Conservation (phyloP, 1,139 yeast genomes). For the Scheffersomyces illinoinensis region DNA sequence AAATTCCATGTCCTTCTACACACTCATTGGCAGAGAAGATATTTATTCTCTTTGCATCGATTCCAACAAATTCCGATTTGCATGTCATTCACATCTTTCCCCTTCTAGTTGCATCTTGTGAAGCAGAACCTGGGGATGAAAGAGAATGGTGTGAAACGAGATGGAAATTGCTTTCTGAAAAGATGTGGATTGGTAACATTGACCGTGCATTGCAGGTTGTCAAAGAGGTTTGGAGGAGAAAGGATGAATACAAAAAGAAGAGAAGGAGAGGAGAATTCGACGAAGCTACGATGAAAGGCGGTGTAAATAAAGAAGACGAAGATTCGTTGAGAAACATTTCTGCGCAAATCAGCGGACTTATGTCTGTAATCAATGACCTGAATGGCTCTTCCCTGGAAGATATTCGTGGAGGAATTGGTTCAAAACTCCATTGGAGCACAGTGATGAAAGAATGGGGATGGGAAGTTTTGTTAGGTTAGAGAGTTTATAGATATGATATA, state of each 20-base stretch:
- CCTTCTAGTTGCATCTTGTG: constrained; percentile 62
- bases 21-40: constrained; percentile 61
- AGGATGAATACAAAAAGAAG: constrained; percentile 41
- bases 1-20: constrained; percentile 56
- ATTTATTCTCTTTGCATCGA: constrained; percentile 58
- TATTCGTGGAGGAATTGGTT: constrained; percentile 42
- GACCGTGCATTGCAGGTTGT: constrained; percentile 69
- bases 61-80: constrained; percentile 60
- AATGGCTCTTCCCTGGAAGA: constrained; percentile 31
- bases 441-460: constrained; percentile 77
- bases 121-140: constrained; percentile 58
- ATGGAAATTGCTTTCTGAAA: constrained; percentile 55
- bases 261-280: constrained; percentile 15
- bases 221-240: constrained; percentile 67
- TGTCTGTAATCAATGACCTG: constrained; percentile 38
- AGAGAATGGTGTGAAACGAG: constrained; percentile 62
- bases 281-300: constrained; percentile 2
- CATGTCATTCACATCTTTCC: constrained; percentile 65
- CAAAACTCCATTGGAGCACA: constrained; percentile 65
- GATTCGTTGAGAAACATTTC: constrained; percentile 29
- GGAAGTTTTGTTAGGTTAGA: constrained; percentile 57
- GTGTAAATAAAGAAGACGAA: constrained; percentile 17
- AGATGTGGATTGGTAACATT: constrained; percentile 65
- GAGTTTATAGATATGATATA: background rate
- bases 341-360: constrained; percentile 42